Evolutionary conservation across 495 filamentous ascomycete species (phyloP), one percentile per base, ranked within the genome.

Genomic region (Annulohypoxylon moriforme): DNA sequence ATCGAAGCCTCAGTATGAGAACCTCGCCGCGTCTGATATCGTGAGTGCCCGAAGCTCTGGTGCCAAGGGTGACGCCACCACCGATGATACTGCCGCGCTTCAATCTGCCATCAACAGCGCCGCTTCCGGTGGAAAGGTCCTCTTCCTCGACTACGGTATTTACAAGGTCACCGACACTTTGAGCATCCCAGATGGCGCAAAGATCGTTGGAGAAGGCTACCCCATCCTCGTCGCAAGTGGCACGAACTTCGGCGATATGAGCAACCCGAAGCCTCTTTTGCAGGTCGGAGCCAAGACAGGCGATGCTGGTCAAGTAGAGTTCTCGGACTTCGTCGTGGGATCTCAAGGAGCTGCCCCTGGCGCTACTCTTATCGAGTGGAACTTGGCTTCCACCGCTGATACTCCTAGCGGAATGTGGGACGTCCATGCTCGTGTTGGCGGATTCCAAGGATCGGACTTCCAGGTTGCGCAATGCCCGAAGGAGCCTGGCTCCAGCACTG

Each of bases 371-470:
- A 88, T 96, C 60, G 85, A 94, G 77, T 94, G 89, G 87, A 94
- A 94, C 76, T 77, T 94, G 53, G 81, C 59, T 9, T 79, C 85
- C 1, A 77, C 81, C 0, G 55, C 55, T 40, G 87, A 87, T 52
- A 91, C 89, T 64, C 89, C 90, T 1, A 87, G 84, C 13, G 94
- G 90, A 18, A 90, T 97, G 86, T 98, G 93, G 93, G 94, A 97
- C 76, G 91, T 93, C 3, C 94, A 97, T 77, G 89, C 92, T 73
- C 89, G 94, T 53, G 87, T 92, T 60, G 90, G 93, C 52, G 94
- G 94, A n/a, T 88, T 90, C 38, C 87, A 88, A 18, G 93, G 94
- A 29, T 94, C 93, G 2, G 78, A 89, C 47, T 84, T 96, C 52
- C 92, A 94, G 78, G 87, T 90, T n/a, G 83, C 88, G 67, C 89